These are phyloP conservation scores for Thalassiosira delicatula DNA, from an alignment of 352 stramenopile species.

Conservation along the genomic window DNA sequence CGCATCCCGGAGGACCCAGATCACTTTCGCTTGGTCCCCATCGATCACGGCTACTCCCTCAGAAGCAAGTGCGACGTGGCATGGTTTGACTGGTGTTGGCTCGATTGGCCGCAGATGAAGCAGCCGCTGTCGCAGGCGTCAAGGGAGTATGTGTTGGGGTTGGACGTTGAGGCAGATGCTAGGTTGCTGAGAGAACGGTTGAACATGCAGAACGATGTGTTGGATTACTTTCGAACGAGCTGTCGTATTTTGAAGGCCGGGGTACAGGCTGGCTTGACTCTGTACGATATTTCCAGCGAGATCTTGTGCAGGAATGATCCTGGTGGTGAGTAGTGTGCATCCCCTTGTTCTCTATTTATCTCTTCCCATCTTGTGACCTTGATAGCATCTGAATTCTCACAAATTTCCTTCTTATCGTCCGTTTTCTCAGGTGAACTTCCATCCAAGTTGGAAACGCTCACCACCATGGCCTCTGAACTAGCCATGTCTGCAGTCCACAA, in stretches of 20 bases:
- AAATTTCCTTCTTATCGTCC: background rate
- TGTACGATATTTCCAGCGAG: conserved; percentile 85
- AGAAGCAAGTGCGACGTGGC: conserved; percentile 94
- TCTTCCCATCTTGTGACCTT: too few relatives aligned
- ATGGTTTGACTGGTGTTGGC: conserved; percentile 99
- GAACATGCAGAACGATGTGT: conserved; percentile 79
- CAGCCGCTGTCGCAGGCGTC: conserved; percentile 78
- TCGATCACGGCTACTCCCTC: conserved; percentile 98
- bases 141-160: conserved; percentile 76
- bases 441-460: conserved; percentile 77
- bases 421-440: conserved; percentile 67
- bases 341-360: too few relatives aligned
- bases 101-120: conserved; percentile 94
- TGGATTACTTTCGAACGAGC: conserved; percentile 84
- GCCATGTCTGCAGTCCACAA: conserved; percentile 76
- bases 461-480: conserved; percentile 77
- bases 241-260: conserved; percentile 84
- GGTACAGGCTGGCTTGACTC: conserved; percentile 80
- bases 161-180: conserved; percentile 85
- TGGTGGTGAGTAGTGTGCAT: conserved; percentile 53
- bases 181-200: conserved; percentile 80
- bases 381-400: too few relatives aligned
- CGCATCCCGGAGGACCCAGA: conserved; percentile 82
- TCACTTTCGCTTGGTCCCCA: conserved; percentile 95
- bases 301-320: conserved; percentile 62